Evolutionary conservation across 2,329 filamentous ascomycete species (phyloP), one percentile per base, ranked within the genome.

Genomic region (Colletotrichum musicola): DNA sequence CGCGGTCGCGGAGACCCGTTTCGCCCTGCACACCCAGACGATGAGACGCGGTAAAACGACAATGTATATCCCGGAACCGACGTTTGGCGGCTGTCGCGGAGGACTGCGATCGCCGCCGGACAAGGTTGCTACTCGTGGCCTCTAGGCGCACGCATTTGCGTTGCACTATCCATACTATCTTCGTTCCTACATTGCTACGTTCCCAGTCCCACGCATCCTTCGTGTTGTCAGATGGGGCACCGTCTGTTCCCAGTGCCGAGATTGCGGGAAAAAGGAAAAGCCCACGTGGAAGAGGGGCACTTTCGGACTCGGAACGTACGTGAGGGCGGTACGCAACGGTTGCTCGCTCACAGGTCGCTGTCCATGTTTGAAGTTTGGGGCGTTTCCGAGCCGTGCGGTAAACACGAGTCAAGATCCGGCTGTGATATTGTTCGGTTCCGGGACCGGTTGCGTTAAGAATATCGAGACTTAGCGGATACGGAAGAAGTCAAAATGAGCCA

Each of bases 261-360:
- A 40, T 7, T 35, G 66, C 66, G 50, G 66, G 49, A 56, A 38
- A 65, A 35, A 35, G 30, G 10, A 35, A 35, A 35, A 25, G 4
- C 1, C 66, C 66, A 65, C 66, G 66, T 68, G 66, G 66, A 61
- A 20, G 49, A 56, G 65, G 50, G 64, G 64, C 51, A 63, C 38
- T 27, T 25, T 50, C 16, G 27, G 50, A 61, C 42, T 61, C 44
- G 62, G 62, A 56, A 44, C 35, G 18, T 47, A 25, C 30, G 46
- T 42, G 55, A 27, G 50, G 27, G 47, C 46, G 40, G 30, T 44
- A 38, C 40, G 49, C 30, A 47, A 44, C 46, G 25, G 40, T 38
- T 27, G 14, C 7, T 35, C 30, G 9, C 30, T 35, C 30, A 35
- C 9, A 35, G 7, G 9, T 42, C 49, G 47, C 49, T 64, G 16